phyloP scores from a whole-genome alignment of 2,329 filamentous ascomycete genomes.

The Diplocarpon rosae region DNA sequence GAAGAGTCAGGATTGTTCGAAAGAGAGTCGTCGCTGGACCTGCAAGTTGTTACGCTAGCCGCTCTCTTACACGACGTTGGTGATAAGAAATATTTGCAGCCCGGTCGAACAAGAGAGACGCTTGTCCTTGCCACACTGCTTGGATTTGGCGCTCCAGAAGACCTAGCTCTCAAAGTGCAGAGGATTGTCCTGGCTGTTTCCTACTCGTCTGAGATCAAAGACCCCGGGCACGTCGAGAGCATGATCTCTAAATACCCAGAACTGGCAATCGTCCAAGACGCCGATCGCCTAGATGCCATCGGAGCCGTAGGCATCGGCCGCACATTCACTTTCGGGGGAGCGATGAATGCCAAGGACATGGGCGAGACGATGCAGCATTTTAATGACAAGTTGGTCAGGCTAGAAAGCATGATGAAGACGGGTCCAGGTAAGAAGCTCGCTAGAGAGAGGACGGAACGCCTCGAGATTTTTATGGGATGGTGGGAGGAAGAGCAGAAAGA shows the following conservation, averaged over 20 bases:
- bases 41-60: constrained; percentile 42
- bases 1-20: constrained; percentile 10
- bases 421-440: constrained; percentile 42
- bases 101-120: constrained; percentile 44
- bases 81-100: constrained; percentile 41
- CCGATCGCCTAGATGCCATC: constrained; percentile 86
- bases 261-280: constrained; percentile 81
- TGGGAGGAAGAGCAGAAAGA: constrained; percentile 40
- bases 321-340: constrained; percentile 67
- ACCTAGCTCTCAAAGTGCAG: constrained; percentile 59
- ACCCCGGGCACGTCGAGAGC: constrained; percentile 45
- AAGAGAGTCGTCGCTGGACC: constrained; percentile 42
- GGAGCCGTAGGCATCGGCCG: constrained; percentile 78
- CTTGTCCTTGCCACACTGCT: constrained; percentile 47
- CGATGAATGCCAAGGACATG: constrained; percentile 45
- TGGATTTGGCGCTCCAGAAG: constrained; percentile 44
- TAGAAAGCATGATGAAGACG: constrained; percentile 56
- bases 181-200: constrained; percentile 67
- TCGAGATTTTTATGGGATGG: constrained; percentile 45
- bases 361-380: constrained; percentile 63
- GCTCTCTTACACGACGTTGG: constrained; percentile 83
- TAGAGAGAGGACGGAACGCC: constrained; percentile 39
- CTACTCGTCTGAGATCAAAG: constrained; percentile 63
- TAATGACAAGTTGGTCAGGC: constrained; percentile 60
- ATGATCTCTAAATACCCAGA: constrained; percentile 59